phyloP scores from a whole-genome alignment of 2,329 filamentous ascomycete species.

The Ceratocystis lukuohia region DNA sequence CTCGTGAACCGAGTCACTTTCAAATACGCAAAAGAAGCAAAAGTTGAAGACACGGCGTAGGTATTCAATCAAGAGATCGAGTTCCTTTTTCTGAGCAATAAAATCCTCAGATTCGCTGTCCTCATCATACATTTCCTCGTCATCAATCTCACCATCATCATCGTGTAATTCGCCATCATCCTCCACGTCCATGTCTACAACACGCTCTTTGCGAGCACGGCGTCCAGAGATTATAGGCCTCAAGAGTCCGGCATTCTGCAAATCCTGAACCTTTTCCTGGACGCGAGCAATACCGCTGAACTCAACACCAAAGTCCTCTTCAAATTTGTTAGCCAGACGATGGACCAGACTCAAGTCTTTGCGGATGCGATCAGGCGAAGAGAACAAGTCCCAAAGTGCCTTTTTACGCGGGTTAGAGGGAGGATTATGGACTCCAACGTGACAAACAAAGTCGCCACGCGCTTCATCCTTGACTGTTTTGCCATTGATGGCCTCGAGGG shows the following conservation, averaged over 20 bases:
- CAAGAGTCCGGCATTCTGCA: conserved; percentile 62
- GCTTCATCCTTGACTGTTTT: conserved; percentile 94
- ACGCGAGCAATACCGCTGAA: conserved; percentile 69
- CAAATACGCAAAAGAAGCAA: conserved; percentile 99
- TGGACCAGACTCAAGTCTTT: conserved; percentile 76
- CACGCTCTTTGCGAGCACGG: conserved; percentile 46
- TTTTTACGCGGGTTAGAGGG: conserved; percentile 80
- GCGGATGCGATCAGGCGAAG: conserved; percentile 81
- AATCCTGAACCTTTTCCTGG: conserved; percentile 71
- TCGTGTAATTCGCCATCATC: conserved; percentile 53
- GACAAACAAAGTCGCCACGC: conserved; percentile 90
- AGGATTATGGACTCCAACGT: conserved; percentile 90
- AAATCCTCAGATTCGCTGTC: conserved; percentile 85
- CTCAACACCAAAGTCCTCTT: conserved; percentile 65
- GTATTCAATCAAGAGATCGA: conserved; percentile 93
- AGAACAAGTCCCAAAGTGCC: conserved; percentile 92
- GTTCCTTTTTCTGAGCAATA: conserved; percentile 85
- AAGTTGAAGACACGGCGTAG: conserved; percentile 94
- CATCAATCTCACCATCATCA: conserved; percentile 63
- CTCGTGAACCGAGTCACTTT: conserved; percentile 94
- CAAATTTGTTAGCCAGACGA: conserved; percentile 70
- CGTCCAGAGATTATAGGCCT: conserved; percentile 49
- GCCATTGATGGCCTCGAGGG: conserved; percentile 86
- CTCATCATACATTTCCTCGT: conserved; percentile 63
- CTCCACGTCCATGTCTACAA: conserved; percentile 27